Percentiles rank a stretch among this genome's conserved stretches.
These are phyloP conservation scores for Phytophthora aleatoria DNA, from an alignment of 352 stramenopile genomes.

Conservation along the genomic window DNA sequence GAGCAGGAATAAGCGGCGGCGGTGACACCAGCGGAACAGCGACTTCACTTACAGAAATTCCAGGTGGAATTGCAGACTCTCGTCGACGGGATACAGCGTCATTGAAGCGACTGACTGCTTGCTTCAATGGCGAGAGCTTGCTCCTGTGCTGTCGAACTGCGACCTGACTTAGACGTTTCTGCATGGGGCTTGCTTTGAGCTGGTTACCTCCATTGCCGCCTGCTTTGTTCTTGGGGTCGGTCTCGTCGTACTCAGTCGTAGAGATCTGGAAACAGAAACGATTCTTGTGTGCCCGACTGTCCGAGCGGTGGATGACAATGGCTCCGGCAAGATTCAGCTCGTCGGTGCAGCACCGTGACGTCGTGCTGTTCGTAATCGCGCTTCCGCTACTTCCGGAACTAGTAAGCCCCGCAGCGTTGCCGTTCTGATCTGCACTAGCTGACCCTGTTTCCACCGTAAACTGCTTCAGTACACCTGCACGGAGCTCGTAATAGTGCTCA, in stretches of 20 bases:
- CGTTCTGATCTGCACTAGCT: conserved; percentile 21
- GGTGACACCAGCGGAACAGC: conserved; percentile 16
- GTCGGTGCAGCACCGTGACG: conserved; percentile 52
- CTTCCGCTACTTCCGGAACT: conserved; percentile 20
- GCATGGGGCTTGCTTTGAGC: conserved; percentile 28
- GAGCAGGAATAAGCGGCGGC: conserved; percentile 4
- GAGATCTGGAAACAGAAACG: conserved; percentile 86
- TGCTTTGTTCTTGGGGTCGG: conserved; percentile 17
- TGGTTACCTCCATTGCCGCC: conserved; percentile 10
- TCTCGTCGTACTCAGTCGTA: conserved; percentile 52
- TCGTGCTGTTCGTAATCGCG: neutral
- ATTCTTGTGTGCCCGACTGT: conserved; percentile 71
- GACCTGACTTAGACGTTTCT: conserved; percentile 24
- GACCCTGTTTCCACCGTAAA: conserved; percentile 63
- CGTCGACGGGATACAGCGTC: conserved; percentile 43
- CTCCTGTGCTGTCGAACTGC: conserved; percentile 33
- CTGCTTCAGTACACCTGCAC: conserved; percentile 75
- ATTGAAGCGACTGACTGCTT: conserved; percentile 60
- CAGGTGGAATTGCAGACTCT: conserved; percentile 19
- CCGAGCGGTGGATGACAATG: conserved; percentile 81
- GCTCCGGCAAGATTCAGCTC: conserved; percentile 73
- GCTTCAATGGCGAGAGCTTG: conserved; percentile 70
- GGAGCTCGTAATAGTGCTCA: conserved; percentile 84
- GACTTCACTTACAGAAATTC: conserved; percentile 2
- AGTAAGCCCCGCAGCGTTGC: conserved; percentile 16